A percentile compares a stretch with the other conserved stretches of the same genome.
Evolutionary conservation across 2,329 filamentous ascomycete genomes (phyloP).

Genomic region (Capronia epimyces): DNA sequence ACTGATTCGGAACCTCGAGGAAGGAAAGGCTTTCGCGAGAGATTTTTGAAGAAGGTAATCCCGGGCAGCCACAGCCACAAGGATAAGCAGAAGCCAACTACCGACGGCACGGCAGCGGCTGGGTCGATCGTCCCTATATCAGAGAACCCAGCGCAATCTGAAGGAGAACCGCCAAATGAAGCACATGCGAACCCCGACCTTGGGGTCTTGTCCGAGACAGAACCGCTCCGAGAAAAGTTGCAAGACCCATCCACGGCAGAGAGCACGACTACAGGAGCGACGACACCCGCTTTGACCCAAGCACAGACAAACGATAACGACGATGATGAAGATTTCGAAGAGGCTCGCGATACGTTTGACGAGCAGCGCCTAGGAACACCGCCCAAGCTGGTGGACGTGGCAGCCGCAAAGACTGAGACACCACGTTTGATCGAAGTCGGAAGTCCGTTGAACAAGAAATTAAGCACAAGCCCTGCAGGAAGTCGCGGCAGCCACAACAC

Average conservation of each 20-base stretch:
- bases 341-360: conserved; percentile 28
- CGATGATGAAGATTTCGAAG: conserved; percentile 27
- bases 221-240: conserved; percentile 14
- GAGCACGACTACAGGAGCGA: conserved; percentile 16
- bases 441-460: conserved; percentile 8
- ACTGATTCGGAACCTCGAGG: conserved; percentile 23
- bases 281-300: conserved; percentile 18
- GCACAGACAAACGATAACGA: conserved; percentile 7
- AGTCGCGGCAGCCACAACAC: conserved; percentile 9
- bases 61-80: conserved; percentile 16
- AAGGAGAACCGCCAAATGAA: no score
- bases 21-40: conserved; percentile 22
- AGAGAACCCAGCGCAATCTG: no score
- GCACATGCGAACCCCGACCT: conserved; percentile 10
- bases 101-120: conserved; percentile 7
- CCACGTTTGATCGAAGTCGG: conserved; percentile 12
- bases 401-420: conserved; percentile 18
- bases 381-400: conserved; percentile 24
- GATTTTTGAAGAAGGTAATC: conserved; percentile 25
- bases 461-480: conserved; percentile 2
- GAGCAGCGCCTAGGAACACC: conserved; percentile 18
- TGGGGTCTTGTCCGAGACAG: conserved; percentile 5
- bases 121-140: not conserved
- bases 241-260: conserved; percentile 20
- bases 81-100: conserved; percentile 12